Evolutionary conservation across 2,329 filamentous ascomycete species (phyloP), one percentile per base, ranked within the genome.

Genomic region (Cladosporium sp.): DNA sequence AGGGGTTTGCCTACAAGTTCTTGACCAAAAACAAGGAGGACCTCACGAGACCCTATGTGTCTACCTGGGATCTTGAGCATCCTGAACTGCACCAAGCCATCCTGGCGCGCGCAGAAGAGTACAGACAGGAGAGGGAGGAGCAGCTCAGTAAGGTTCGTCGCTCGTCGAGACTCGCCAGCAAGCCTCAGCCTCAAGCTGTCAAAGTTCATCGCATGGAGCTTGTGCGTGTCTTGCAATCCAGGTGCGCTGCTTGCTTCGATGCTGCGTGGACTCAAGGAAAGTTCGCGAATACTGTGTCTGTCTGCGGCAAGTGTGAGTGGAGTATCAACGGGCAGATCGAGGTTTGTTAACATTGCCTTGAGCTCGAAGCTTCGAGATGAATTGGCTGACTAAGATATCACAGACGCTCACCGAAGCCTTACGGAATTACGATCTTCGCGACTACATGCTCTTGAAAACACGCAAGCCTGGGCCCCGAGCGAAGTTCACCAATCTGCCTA

Each of bases 381-480:
- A 4, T 3, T 32, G 9, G 34, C 54, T 51, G 15, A 52, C 40
- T 19, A n/a, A 2, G 19, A 9, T 32, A 7, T 17, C 17, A 32
- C 35, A 62, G 60, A 57, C 25, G 6, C 56, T 60, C 7, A 37
- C 60, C 12, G 37, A 62, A 1, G 60, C 60, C 9, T 15, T 57
- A 3, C 35, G 28, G 40, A 5, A 24, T 4, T 58, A 50, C 39
- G 58, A 62, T 42, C 56, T 62, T 5, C 51, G 56, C 10, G 58
- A 57, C 34, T 62, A 58, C 36, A 60, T 60, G 55, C 50, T 62
- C 9, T 15, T 62, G 35, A 57, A 56, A 36, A 53, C 60, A 4
- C 58, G 60, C n/a, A 49, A 50, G 34, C 56, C 60, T 10, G 60
- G 60, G 13, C 58, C 58, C 3, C 45, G 58, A 15, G 58, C 60